These are phyloP conservation scores for Phytophthora pistaciae DNA, from an alignment of 352 stramenopile genomes.

Conservation along the genomic window DNA sequence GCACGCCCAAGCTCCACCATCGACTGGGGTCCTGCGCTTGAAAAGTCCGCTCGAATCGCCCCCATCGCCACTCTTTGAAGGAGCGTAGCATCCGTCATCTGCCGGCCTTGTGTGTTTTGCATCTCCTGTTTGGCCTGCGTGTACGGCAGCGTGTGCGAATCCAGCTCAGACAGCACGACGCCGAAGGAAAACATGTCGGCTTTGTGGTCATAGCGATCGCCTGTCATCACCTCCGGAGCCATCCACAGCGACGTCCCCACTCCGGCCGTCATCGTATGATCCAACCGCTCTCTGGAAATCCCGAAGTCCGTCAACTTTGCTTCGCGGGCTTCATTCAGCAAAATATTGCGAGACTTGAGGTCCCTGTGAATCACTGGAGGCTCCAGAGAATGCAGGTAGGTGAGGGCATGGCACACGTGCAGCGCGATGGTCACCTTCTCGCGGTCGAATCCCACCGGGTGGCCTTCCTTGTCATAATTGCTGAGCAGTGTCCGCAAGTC, in stretches of 20 bases:
- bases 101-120: conserved; percentile 1
- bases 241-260: conserved; percentile 19
- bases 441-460: conserved; percentile 1
- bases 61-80: conserved; percentile 4
- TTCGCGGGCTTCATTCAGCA: conserved; percentile 32
- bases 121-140: conserved; percentile 7
- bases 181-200: conserved; percentile 67
- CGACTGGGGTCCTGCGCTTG: neutral
- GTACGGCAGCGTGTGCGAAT: conserved; percentile 47
- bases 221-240: conserved; percentile 16
- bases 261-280: conserved; percentile 7
- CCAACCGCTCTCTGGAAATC: conserved; percentile 7
- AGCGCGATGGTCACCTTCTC: conserved; percentile 33
- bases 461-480: conserved; percentile 5
- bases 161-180: conserved; percentile 60
- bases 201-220: conserved; percentile 35
- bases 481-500: conserved; percentile 4
- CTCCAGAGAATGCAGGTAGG: conserved; percentile 47
- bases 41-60: conserved; percentile 3
- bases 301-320: conserved; percentile 45
- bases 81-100: conserved; percentile 2
- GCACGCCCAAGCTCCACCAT: neutral
- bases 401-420: conserved; percentile 39
- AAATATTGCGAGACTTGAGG: conserved; percentile 46
- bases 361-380: conserved; percentile 47